Percentiles rank a stretch among this genome's conserved stretches.
phyloP scores from a whole-genome alignment of 352 stramenopile genomes.

The Elongisporangium anandrum region DNA sequence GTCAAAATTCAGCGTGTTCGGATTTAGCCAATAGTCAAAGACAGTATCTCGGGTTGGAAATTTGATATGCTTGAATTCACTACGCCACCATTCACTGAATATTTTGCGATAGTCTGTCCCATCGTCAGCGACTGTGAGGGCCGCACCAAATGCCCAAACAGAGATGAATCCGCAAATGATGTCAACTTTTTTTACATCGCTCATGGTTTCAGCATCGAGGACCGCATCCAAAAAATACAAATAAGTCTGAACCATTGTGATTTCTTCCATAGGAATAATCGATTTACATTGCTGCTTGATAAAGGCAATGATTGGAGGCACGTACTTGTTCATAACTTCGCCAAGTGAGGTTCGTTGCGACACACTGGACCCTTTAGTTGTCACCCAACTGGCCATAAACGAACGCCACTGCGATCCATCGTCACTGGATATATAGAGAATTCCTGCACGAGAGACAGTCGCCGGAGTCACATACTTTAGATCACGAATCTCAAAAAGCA shows the following conservation, averaged over 20 bases:
- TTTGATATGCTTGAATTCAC: conserved; percentile 93
- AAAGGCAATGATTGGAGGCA: conserved; percentile 83
- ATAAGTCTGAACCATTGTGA: conserved; percentile 89
- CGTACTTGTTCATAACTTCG: conserved; percentile 83
- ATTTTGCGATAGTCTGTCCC: conserved; percentile 91
- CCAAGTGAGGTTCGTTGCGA: conserved; percentile 47
- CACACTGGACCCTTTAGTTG: conserved; percentile 54
- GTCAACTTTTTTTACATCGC: conserved; percentile 64
- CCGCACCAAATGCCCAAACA: conserved; percentile 91
- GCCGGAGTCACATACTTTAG: conserved; percentile 93
- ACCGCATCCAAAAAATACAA: conserved; percentile 90
- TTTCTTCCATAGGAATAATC: conserved; percentile 89
- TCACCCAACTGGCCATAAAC: conserved; percentile 91
- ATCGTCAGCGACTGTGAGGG: conserved; percentile 88
- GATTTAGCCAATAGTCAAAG: conserved; percentile 97
- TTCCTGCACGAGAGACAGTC: conserved; percentile 93
- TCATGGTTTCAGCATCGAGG: conserved; percentile 64
- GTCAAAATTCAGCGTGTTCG: conserved; percentile 86
- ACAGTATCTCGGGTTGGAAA: conserved; percentile 92
- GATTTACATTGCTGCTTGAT: conserved; percentile 82
- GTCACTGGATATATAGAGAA: conserved; percentile 92
- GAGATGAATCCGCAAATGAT: conserved; percentile 90
- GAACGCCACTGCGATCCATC: conserved; percentile 91
- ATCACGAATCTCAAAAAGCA: conserved; percentile 96
- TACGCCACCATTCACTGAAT: conserved; percentile 94